These are phyloP conservation scores for Penicillium paneum DNA, from an alignment of 2,329 filamentous ascomycete genomes.

Conservation along the genomic window DNA sequence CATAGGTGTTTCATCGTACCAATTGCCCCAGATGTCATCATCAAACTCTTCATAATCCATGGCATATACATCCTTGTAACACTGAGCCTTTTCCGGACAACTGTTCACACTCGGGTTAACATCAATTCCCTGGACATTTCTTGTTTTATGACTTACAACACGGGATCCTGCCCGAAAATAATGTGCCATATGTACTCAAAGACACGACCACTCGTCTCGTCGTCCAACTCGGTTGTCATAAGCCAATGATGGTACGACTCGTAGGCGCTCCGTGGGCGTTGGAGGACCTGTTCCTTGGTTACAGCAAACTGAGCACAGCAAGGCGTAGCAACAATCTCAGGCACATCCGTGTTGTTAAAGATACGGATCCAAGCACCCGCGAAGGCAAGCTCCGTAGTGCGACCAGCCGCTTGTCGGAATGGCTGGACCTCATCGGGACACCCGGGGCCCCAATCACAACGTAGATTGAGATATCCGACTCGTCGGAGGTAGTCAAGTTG, in stretches of 20 bases:
- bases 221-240: constrained; percentile 52
- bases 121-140: background rate
- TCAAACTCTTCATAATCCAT: constrained; percentile 14
- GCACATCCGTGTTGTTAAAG: constrained; percentile 41
- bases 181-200: constrained; percentile 66
- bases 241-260: constrained; percentile 57
- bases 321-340: constrained; percentile 51
- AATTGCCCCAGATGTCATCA: constrained; percentile 2
- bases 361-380: constrained; percentile 29
- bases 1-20: constrained; percentile 1
- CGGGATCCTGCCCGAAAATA: constrained; percentile 44
- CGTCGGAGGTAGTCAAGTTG: constrained; percentile 49
- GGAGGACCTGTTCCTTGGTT: constrained; percentile 50
- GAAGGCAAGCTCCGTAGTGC: constrained; percentile 26
- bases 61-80: constrained; percentile 28
- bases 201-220: constrained; percentile 56
- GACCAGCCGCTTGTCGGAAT: constrained; percentile 21
- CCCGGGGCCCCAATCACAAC: constrained; percentile 45
- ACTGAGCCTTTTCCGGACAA: constrained; percentile 27
- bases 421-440: constrained; percentile 36
- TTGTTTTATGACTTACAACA: constrained; percentile 35
- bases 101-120: constrained; percentile 13
- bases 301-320: constrained; percentile 67
- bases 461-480: constrained; percentile 58
- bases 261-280: constrained; percentile 53